These are phyloP conservation scores for Geotrichum candidum DNA, from an alignment of 1,139 yeast genomes.

Conservation along the genomic window DNA sequence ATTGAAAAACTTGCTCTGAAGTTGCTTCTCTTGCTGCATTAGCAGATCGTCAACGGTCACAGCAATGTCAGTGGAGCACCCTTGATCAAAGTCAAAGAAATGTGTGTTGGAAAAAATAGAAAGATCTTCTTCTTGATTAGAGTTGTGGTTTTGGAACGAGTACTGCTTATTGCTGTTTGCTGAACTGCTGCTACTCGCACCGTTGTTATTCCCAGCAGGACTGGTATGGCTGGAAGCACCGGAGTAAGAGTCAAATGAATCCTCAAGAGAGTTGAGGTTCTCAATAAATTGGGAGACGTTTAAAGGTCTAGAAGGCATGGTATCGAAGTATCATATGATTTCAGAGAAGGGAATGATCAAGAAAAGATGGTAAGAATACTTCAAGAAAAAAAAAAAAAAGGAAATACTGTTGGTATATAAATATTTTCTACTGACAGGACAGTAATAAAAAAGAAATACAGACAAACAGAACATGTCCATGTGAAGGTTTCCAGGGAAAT, in stretches of 20 bases:
- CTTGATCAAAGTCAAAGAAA: constrained; percentile 41
- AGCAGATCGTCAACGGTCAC: constrained; percentile 37
- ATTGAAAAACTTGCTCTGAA: constrained; percentile 23
- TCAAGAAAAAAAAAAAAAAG: not conserved
- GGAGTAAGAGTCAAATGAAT: constrained; percentile 19
- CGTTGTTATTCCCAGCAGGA: not conserved
- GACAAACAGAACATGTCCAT: not conserved
- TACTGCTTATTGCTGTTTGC: not conserved
- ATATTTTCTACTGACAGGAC: not conserved
- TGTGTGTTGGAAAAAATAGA: constrained; percentile 40
- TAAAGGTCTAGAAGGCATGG: constrained; percentile 18
- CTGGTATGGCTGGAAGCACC: not conserved
- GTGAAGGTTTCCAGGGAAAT: not conserved
- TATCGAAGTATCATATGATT: not conserved
- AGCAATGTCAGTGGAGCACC: constrained; percentile 39
- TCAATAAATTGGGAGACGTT: constrained; percentile 33
- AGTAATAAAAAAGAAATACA: not conserved
- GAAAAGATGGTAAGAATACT: not conserved
- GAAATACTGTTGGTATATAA: not conserved
- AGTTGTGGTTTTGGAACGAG: not conserved
- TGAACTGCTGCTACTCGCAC: not conserved
- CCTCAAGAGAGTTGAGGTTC: constrained; percentile 31
- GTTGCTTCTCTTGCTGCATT: constrained; percentile 37
- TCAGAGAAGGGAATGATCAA: not conserved
- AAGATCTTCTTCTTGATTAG: constrained; percentile 34